phyloP scores from a whole-genome alignment of 768 basidiomycete species.

The Coprinopsis marcescibilis region DNA sequence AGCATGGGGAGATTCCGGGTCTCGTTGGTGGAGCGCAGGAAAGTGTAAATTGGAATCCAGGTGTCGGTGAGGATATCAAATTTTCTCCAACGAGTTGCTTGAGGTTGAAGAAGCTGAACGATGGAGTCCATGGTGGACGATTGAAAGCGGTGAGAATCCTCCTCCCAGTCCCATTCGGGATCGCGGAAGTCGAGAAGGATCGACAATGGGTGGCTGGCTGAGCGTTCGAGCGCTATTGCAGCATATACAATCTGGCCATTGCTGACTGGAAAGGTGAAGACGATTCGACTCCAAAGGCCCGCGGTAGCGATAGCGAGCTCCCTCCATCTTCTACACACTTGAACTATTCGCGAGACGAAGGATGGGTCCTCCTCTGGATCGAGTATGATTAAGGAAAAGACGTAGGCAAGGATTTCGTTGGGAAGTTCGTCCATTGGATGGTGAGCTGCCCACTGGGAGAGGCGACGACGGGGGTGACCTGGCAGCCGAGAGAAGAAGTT shows the following conservation, averaged over 20 bases:
- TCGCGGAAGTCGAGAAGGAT: slow-evolving; percentile 56
- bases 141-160: slow-evolving; percentile 38
- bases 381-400: slow-evolving; percentile 25
- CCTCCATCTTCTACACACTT: slow-evolving; percentile 49
- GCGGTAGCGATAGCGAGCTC: slow-evolving; percentile 38
- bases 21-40: slow-evolving; percentile 35
- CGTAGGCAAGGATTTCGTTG: slow-evolving; percentile 28
- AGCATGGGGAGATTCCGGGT: slow-evolving; percentile 31
- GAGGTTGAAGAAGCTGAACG: slow-evolving; percentile 39
- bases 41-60: slow-evolving; percentile 52
- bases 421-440: slow-evolving; percentile 23
- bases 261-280: slow-evolving; percentile 39
- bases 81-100: slow-evolving; percentile 39
- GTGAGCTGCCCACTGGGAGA: not conserved
- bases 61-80: slow-evolving; percentile 53
- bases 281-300: slow-evolving; percentile 46
- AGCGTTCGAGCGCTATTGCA: slow-evolving; percentile 37
- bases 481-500: slow-evolving; percentile 7
- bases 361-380: slow-evolving; percentile 13
- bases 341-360: slow-evolving; percentile 29
- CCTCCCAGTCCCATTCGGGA: slow-evolving; percentile 47
- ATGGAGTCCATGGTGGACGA: slow-evolving; percentile 40
- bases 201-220: slow-evolving; percentile 39
- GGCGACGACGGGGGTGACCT: slow-evolving; percentile 5
- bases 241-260: slow-evolving; percentile 30